Evolutionary conservation across 176 grass and related monocot genomes (phyloP).

Genomic region (Dendrocalamus sinicus): DNA sequence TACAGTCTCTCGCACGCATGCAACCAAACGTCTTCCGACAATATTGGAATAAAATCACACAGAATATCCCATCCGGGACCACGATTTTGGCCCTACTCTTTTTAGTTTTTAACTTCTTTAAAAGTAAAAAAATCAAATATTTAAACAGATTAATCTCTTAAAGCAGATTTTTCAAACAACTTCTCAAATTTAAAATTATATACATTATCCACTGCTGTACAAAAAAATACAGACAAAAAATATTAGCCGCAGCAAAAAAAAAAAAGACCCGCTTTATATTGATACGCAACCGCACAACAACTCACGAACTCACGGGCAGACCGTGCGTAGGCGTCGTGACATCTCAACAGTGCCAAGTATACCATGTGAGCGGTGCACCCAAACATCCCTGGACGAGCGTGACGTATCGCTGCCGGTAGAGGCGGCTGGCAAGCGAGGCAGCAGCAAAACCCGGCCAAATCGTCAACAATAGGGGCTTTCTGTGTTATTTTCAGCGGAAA

Average conservation of each 20-base stretch:
- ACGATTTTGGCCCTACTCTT: too few species aligned
- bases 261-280: too few species aligned
- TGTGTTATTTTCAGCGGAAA: not conserved
- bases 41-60: not conserved
- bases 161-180: too few species aligned
- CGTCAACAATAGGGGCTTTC: not conserved
- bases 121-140: too few species aligned
- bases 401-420: not conserved
- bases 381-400: not conserved
- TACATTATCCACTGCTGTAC: accelerated
- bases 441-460: not conserved
- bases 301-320: not conserved
- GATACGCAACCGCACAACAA: not conserved
- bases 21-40: not conserved
- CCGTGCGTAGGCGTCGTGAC: not conserved
- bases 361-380: not conserved
- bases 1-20: not conserved
- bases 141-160: too few species aligned
- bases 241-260: too few species aligned
- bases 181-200: too few species aligned
- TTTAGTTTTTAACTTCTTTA: too few species aligned
- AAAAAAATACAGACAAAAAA: too few species aligned
- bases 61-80: not conserved
- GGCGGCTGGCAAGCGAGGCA: not conserved
- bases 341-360: not conserved